Evolutionary conservation across 1,284 basidiomycete species (phyloP).

Genomic region (Puccinia novopanici): DNA sequence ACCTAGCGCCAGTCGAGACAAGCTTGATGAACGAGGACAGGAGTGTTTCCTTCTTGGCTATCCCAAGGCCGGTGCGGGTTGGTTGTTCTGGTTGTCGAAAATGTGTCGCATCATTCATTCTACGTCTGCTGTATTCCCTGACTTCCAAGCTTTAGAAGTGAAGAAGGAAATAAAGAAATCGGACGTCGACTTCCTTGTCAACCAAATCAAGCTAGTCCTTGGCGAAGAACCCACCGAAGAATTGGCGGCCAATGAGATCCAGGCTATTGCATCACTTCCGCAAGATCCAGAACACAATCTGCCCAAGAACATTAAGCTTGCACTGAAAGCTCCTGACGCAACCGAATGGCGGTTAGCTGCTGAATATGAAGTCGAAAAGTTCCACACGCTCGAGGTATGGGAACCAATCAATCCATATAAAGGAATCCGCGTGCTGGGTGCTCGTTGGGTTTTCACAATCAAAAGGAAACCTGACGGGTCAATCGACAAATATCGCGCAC

Average conservation of each 20-base stretch:
- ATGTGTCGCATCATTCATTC: background rate
- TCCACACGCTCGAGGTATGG: background rate
- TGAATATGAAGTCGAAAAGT: background rate
- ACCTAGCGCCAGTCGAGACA: background rate
- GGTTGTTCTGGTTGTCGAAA: constrained; percentile 5
- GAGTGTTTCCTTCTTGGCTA: background rate
- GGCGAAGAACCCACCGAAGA: background rate
- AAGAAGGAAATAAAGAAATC: background rate
- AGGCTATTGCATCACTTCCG: background rate
- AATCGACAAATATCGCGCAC: background rate
- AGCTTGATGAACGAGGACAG: background rate
- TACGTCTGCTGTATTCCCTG: background rate
- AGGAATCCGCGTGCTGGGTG: background rate
- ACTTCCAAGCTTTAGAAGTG: background rate
- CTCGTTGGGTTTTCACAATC: background rate
- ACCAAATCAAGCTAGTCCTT: background rate
- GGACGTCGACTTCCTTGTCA: too few relatives aligned
- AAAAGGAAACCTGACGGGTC: background rate
- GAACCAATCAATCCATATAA: background rate
- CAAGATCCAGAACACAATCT: background rate
- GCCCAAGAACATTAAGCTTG: background rate
- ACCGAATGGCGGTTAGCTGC: background rate
- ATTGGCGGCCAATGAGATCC: background rate
- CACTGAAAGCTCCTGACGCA: background rate
- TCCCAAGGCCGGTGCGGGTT: background rate